Evolutionary conservation across 2,329 filamentous ascomycete species (phyloP), one percentile per base, ranked within the genome.

Genomic region (Alternaria sp.): DNA sequence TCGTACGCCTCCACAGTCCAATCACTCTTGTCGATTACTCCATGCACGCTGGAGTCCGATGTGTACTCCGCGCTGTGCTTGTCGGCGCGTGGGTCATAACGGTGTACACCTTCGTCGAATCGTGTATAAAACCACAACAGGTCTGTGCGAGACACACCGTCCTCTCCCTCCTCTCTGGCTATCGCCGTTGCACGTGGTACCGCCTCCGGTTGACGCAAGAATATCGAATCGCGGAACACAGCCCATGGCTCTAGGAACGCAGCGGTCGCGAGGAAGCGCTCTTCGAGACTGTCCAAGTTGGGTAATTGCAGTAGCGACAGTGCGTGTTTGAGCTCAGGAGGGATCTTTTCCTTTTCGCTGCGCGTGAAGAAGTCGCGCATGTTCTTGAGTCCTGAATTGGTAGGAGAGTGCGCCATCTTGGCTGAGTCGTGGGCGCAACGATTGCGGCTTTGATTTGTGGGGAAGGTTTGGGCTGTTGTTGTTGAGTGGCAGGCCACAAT

Each of bases 71-170:
- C 21, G 15, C 63, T 59, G 23, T 53, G 56, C n/a, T 58, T 54
- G 50, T 75, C 67, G 6, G 63, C 65, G 25, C 66, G 68, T 10
- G 73, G 63, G 33, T 78, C 74, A 51, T 76, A 74, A 8, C 77
- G 74, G 20, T 66, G 49, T 20, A 63, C 23, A 5, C 70, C 75
- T 37, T 78, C 69, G 30, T 77, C 71, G 58, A 70, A 79, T 10
- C 71, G 68, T 8, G 74, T 79, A 58, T 79, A 79, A 56, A 72
- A 78, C 69, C 67, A 75, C 11, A 79, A 50, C 10, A 79, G 63
- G 11, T 74, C 75, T 5, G 56, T 54, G 20, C 71, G 71, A 5
- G 66, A 65, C 26, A 79, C 66, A 4, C 57, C 56, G 43, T 47
- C 53, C 2, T 65, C 57, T 5, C 26, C 30, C 5, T 58, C 51